phyloP scores from a whole-genome alignment of 306 rosid genomes.

The Vigna hirtella region DNA sequence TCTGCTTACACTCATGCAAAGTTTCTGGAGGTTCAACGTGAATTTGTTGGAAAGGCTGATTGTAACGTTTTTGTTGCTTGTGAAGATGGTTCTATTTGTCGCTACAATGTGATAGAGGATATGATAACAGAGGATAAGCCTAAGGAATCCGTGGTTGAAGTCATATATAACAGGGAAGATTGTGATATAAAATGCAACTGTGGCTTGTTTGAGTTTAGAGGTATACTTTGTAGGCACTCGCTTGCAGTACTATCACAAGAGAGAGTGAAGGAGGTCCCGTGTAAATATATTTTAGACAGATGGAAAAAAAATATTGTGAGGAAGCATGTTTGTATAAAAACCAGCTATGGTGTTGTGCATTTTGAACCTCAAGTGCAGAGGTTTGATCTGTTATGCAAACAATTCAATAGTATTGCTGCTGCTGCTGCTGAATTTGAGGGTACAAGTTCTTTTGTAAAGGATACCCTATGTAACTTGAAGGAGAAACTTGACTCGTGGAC shows the following conservation, averaged over 20 bases:
- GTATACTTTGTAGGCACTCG: constrained; percentile 52
- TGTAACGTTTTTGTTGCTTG: constrained; percentile 30
- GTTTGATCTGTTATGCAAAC: constrained; percentile 43
- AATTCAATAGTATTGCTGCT: constrained; percentile 41
- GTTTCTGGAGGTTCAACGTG: constrained; percentile 44
- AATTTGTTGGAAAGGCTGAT: constrained; percentile 49
- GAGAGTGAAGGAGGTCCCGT: constrained; percentile 47
- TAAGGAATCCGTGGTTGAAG: constrained; percentile 34
- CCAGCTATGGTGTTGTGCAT: constrained; percentile 44
- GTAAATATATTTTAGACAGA: constrained; percentile 44
- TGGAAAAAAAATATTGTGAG: constrained; percentile 46
- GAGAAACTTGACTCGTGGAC: constrained; percentile 45
- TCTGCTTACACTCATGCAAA: constrained; percentile 41
- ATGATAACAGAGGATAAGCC: constrained; percentile 28
- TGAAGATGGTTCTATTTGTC: constrained; percentile 38
- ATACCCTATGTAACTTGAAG: constrained; percentile 41
- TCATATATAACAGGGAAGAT: constrained; percentile 39
- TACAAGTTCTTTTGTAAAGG: constrained; percentile 47
- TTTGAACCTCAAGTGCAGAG: constrained; percentile 42
- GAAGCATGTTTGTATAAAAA: constrained; percentile 39
- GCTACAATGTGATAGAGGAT: constrained; percentile 46
- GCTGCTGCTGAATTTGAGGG: constrained; percentile 52
- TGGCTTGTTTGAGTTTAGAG: constrained; percentile 47
- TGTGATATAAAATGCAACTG: constrained; percentile 44
- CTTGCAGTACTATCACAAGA: constrained; percentile 50